Conservation (phyloP, 805 yeast genomes). For the Barnettozyma populi region DNA sequence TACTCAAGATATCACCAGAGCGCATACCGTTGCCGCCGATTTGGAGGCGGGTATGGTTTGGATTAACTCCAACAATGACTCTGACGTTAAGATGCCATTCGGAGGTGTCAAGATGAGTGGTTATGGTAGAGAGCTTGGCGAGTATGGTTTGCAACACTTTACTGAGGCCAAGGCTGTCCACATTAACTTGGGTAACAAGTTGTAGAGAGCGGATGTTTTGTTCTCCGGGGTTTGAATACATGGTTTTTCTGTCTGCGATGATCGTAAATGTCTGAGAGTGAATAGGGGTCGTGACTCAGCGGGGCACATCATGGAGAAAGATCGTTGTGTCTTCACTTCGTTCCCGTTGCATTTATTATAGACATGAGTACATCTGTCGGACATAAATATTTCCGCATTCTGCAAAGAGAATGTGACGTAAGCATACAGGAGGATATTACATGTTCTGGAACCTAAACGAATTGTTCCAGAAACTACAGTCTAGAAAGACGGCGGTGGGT, state of each 20-base stretch:
- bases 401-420: too few relatives aligned
- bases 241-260: not conserved
- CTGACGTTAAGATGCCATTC: constrained; percentile 54
- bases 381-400: too few relatives aligned
- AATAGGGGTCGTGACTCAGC: too few relatives aligned
- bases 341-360: too few relatives aligned
- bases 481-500: too few relatives aligned
- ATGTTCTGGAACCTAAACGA: too few relatives aligned
- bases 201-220: constrained; percentile 7
- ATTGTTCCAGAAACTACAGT: not conserved
- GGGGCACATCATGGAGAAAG: too few relatives aligned
- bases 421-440: too few relatives aligned
- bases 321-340: too few relatives aligned
- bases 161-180: constrained; percentile 66
- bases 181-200: constrained; percentile 49
- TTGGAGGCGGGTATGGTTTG: constrained; percentile 47
- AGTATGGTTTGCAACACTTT: constrained; percentile 56
- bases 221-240: not conserved
- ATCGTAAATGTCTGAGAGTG: too few relatives aligned
- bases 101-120: constrained; percentile 69
- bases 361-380: too few relatives aligned
- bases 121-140: constrained; percentile 63
- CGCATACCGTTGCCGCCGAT: constrained; percentile 35
- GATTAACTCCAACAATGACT: constrained; percentile 55
- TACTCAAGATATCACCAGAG: constrained; percentile 33